Evolutionary conservation across 2,329 filamentous ascomycete species (phyloP).

Genomic region (Leptographium lundbergii): DNA sequence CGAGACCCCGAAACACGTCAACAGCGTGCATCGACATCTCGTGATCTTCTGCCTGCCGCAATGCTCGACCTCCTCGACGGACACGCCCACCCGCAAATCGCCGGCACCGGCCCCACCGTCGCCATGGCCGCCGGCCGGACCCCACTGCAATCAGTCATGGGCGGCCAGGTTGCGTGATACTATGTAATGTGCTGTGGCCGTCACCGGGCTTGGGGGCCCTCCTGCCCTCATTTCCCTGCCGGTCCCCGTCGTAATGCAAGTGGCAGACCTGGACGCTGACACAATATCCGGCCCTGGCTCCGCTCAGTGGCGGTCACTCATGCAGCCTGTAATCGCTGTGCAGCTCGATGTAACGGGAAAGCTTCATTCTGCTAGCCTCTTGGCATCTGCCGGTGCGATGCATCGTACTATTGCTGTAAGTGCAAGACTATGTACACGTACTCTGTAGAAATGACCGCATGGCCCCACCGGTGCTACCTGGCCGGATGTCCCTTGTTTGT

Average conservation of each 20-base stretch:
- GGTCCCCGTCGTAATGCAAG: no score
- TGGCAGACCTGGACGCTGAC: neutral
- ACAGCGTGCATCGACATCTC: neutral
- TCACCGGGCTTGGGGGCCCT: neutral
- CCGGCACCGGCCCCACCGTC: conserved; percentile 1
- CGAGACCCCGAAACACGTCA: no score
- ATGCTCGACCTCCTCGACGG: neutral
- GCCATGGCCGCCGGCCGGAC: neutral
- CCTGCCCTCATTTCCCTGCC: neutral
- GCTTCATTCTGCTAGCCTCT: neutral
- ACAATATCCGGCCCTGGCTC: neutral
- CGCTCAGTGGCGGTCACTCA: neutral
- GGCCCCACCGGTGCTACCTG: neutral
- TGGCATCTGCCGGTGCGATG: neutral
- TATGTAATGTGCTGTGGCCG: neutral
- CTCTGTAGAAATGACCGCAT: neutral
- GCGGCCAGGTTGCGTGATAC: neutral
- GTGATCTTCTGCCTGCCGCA: neutral
- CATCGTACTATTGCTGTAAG: neutral
- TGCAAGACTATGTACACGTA: neutral
- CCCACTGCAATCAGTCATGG: neutral
- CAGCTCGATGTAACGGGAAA: neutral
- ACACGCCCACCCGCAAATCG: neutral
- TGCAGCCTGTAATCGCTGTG: neutral
- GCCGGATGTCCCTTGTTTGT: neutral